Base-by-base conservation (phyloP, 495 filamentous ascomycete species). In the Aspergillus bridgeri region DNA sequence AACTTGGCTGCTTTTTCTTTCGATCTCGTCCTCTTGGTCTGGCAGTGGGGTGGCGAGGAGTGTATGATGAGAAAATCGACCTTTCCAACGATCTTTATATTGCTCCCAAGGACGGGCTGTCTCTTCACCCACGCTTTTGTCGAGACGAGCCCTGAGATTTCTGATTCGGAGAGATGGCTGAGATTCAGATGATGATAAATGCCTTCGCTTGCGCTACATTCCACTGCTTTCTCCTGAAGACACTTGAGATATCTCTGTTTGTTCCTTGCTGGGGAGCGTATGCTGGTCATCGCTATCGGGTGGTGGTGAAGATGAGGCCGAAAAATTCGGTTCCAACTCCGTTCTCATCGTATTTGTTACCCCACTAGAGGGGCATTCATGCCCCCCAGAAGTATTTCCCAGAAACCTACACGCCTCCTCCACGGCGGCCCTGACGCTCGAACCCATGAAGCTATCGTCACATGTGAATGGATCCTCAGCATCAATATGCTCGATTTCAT, bases 51-150 rank as follows among this genome's bases (percentile, higher is more conserved):
- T 45, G 25, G 58, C 53, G 43, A 60, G 47, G 52, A 51, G 44
- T 50, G 46, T 42, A 55, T 60, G 22, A 33, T 56, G 17, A 55
- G 58, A 56, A 24, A 60, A 60, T 21, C 51, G 52, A 56, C 47
- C 58, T 43, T 60, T 44, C 58, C 29, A 60, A 17, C 22, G 19
- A 60, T 60, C 58, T 50, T 51, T 48, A 45, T 55, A 21, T 50
- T 43, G 29, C 25, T 44, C 51, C 6, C 42, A 46, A 51, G 51
- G 27, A 56, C 48, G 24, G 48, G 9, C 21, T 20, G 27, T 25
- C 48, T 51, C 48, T 51, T 51, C 8, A 51, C 9, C 22, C 48
- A 21, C 18, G 22, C 48, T 51, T 51, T 29, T 51, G 48, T 51
- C 21, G 18, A 18, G 13, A 20, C 24, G 24, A 51, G 48, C 8